phyloP scores from a whole-genome alignment of 352 stramenopile genomes.

The Vaucheria bursata region DNA sequence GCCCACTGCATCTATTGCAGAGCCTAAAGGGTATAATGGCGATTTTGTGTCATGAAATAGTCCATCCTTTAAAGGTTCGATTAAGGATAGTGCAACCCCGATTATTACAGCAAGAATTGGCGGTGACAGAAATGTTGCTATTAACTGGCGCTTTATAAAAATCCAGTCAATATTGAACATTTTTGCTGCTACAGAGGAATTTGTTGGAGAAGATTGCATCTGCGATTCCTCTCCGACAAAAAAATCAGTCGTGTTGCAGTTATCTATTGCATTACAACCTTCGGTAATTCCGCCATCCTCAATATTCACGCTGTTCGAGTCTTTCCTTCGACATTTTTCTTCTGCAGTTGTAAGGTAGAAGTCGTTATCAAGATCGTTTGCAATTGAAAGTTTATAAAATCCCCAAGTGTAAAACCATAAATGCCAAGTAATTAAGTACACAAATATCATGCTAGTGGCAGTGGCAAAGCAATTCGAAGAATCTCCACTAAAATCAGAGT shows the following conservation, averaged over 20 bases:
- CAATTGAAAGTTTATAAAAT: too few species aligned
- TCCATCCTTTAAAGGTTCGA: constrained; percentile 2
- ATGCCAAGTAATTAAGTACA: constrained; percentile 29
- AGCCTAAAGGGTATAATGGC: constrained; percentile 16
- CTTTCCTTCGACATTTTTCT: too few species aligned
- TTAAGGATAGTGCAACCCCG: constrained; percentile 13
- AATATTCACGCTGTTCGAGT: background rate
- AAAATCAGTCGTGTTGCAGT: too few species aligned
- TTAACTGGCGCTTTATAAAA: too few species aligned
- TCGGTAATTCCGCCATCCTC: background rate
- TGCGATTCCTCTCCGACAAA: too few species aligned
- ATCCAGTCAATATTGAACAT: too few species aligned
- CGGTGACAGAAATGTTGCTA: background rate
- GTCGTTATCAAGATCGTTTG: background rate
- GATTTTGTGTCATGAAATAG: constrained; percentile 18
- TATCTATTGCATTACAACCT: background rate
- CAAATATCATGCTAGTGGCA: constrained; percentile 34
- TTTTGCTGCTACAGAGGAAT: too few species aligned
- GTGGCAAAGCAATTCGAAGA: constrained; percentile 13
- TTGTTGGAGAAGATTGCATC: too few species aligned
- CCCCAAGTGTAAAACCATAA: background rate
- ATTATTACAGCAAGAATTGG: constrained; percentile 22
- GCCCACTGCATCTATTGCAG: background rate
- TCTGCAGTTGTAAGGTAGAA: background rate
- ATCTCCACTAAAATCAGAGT: constrained; percentile 15